Evolutionary conservation across 129 eudicot species (phyloP).

Genomic region (Helianthus annuus): HanXRQr2.0-SUNRISE NC_035446.2:143104047-143104546

Average conservation of each 20-base stretch:
- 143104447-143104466: conserved; percentile 79
- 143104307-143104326: background rate
- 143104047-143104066: too few relatives aligned
- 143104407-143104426: conserved; percentile 5
- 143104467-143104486: conserved; percentile 88
- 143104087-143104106: too few relatives aligned
- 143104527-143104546: conserved; percentile 58
- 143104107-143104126: too few relatives aligned
- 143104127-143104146: too few relatives aligned
- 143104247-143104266: background rate
- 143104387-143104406: conserved; percentile 25
- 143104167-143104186: too few relatives aligned
- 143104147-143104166: too few relatives aligned
- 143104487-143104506: conserved; percentile 89
- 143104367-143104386: conserved; percentile 33
- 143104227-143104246: background rate
- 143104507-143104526: conserved; percentile 94
- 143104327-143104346: background rate
- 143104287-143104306: background rate
- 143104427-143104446: conserved; percentile 58
- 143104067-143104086: too few relatives aligned
- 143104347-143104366: too few relatives aligned
- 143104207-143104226: background rate
- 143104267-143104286: background rate
- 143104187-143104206: background rate